Evolutionary conservation across 495 filamentous ascomycete species (phyloP).

Genomic region (Neurospora discreta): DNA sequence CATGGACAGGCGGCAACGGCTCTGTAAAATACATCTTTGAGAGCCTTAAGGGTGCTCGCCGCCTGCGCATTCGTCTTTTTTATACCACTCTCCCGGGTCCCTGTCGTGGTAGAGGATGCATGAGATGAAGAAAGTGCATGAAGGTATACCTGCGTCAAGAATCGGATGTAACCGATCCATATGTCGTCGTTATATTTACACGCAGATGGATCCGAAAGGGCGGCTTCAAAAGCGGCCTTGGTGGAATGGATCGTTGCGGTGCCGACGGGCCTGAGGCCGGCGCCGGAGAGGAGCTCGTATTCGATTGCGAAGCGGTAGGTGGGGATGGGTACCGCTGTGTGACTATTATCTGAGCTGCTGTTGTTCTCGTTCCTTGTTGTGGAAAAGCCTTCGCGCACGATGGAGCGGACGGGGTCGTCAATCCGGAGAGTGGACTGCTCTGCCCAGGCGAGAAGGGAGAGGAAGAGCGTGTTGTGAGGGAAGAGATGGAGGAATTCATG

Average conservation of each 20-base stretch:
- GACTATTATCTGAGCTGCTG: constrained; percentile 14
- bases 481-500: constrained; percentile 47
- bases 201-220: constrained; percentile 30
- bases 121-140: neutral
- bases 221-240: constrained; percentile 60
- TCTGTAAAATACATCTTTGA: constrained; percentile 49
- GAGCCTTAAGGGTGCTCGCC: neutral
- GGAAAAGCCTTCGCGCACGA: constrained; percentile 37
- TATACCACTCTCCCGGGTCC: constrained; percentile 16
- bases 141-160: constrained; percentile 17
- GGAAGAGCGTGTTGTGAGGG: constrained; percentile 69
- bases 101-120: neutral
- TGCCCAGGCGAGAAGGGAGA: constrained; percentile 60
- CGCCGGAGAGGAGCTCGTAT: constrained; percentile 38
- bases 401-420: constrained; percentile 57
- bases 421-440: constrained; percentile 51
- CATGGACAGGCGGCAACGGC: constrained; percentile 62
- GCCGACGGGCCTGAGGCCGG: constrained; percentile 15
- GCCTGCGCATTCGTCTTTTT: constrained; percentile 1
- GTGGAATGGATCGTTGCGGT: constrained; percentile 43
- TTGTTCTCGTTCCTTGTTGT: constrained; percentile 13
- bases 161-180: constrained; percentile 60
- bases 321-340: constrained; percentile 18
- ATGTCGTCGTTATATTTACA: constrained; percentile 35
- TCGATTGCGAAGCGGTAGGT: constrained; percentile 58